Conservation (phyloP, 2,329 filamentous ascomycete genomes). For the Fusarium subglutinans region DNA sequence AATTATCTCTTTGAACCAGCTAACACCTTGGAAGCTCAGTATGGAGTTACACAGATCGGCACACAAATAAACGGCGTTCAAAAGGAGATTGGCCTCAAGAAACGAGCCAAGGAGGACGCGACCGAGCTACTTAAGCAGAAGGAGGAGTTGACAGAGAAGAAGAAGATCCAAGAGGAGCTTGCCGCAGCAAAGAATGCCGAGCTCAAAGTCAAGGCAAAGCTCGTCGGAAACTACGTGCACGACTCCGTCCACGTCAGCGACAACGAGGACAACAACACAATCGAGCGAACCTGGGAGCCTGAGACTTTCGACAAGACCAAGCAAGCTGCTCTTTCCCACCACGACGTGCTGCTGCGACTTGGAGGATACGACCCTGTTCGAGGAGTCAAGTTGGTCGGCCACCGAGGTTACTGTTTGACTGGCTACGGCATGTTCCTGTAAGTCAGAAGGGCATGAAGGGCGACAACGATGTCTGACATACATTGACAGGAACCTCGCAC, state of each 20-base stretch:
- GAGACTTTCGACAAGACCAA: slow-evolving; percentile 79
- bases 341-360: slow-evolving; percentile 88
- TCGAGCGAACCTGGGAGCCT: slow-evolving; percentile 83
- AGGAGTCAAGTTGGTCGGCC: slow-evolving; percentile 92
- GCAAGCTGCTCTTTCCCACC: slow-evolving; percentile 84
- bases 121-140: slow-evolving; percentile 83
- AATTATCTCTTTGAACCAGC: neutral
- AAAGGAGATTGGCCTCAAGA: slow-evolving; percentile 90
- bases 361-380: slow-evolving; percentile 94
- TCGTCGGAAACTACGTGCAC: slow-evolving; percentile 79
- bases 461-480: slow-evolving; percentile 22
- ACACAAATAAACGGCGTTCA: slow-evolving; percentile 88
- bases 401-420: slow-evolving; percentile 91
- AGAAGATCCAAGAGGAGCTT: slow-evolving; percentile 79
- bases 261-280: slow-evolving; percentile 87
- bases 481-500: slow-evolving; percentile 73
- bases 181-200: slow-evolving; percentile 79
- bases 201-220: slow-evolving; percentile 81
- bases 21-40: slow-evolving; percentile 62
- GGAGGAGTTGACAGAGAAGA: slow-evolving; percentile 78
- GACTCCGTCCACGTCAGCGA: slow-evolving; percentile 84
- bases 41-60: slow-evolving; percentile 81
- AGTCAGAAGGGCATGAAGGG: neutral
- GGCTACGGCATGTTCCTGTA: slow-evolving; percentile 85
- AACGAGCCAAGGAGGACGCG: slow-evolving; percentile 93